Percentiles rank a stretch among this genome's conserved stretches.
phyloP scores from a whole-genome alignment of 164 flowering plant species.

The Aristolochia contorta region DNA sequence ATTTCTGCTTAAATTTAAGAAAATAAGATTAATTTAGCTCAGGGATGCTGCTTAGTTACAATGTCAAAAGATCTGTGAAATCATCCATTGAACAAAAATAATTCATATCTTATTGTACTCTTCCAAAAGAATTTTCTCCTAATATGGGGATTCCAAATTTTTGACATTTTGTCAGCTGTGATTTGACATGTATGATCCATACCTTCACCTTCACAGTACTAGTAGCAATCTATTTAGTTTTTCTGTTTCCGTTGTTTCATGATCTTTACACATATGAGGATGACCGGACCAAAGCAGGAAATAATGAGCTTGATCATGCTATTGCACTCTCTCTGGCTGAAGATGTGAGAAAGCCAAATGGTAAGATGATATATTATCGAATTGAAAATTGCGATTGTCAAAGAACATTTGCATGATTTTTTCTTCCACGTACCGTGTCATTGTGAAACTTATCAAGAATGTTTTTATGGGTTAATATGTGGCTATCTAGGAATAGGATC shows the following conservation, averaged over 20 bases:
- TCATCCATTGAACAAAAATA: too few species aligned
- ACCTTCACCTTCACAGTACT: too few species aligned
- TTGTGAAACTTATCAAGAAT: not conserved
- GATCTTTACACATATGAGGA: constrained; percentile 11
- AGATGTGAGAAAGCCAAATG: constrained; percentile 46
- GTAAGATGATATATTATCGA: constrained; percentile 19
- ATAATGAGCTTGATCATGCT: constrained; percentile 27
- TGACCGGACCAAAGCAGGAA: constrained; percentile 15
- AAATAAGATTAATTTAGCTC: not conserved
- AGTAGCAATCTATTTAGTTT: not conserved
- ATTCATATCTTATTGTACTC: too few species aligned
- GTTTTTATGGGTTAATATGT: too few species aligned
- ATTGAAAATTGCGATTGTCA: not conserved
- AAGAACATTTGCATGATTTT: not conserved
- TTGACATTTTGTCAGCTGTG: too few species aligned
- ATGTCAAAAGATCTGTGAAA: too few species aligned
- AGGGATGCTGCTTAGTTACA: too few species aligned
- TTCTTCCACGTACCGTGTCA: not conserved
- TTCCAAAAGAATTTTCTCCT: too few species aligned
- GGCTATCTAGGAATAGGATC: constrained; percentile 21
- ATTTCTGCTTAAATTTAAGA: too few species aligned
- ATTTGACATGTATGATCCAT: too few species aligned
- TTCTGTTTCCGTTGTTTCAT: constrained; percentile 1
- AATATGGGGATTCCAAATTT: too few species aligned
- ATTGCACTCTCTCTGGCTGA: constrained; percentile 66